Percentiles rank a stretch among this genome's conserved stretches.
phyloP scores from a whole-genome alignment of 2,329 filamentous ascomycete species.

The Metarhizium brunneum region DNA sequence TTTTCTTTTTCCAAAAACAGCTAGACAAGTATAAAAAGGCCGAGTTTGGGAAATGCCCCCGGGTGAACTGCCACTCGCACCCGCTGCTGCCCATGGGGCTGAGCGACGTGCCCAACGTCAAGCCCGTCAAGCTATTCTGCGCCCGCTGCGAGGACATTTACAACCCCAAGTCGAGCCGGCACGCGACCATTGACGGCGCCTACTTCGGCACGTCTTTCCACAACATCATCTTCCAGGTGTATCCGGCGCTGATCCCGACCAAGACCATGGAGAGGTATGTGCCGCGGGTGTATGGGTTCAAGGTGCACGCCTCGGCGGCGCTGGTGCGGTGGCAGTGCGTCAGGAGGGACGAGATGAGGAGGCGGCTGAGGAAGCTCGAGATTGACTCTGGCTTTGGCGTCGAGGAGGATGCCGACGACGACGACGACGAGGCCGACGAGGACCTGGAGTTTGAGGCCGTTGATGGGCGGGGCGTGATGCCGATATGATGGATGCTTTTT shows the following conservation, averaged over 20 bases:
- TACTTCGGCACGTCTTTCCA: constrained; percentile 98
- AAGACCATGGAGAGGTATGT: constrained; percentile 84
- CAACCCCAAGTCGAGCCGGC: constrained; percentile 95
- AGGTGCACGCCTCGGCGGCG: constrained; percentile 81
- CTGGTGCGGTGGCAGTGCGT: constrained; percentile 85
- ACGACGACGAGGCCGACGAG: constrained; percentile 50
- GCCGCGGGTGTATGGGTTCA: constrained; percentile 89
- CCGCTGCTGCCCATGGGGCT: constrained; percentile 92
- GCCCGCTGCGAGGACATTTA: constrained; percentile 96
- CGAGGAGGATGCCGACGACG: constrained; percentile 52
- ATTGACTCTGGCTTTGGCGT: constrained; percentile 77
- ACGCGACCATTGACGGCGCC: constrained; percentile 90
- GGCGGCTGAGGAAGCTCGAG: constrained; percentile 58
- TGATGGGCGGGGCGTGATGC: constrained; percentile 19
- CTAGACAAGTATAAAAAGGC: constrained; percentile 98
- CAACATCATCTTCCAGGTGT: constrained; percentile 98
- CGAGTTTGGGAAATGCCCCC: constrained; percentile 96
- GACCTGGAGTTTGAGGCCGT: constrained; percentile 31
- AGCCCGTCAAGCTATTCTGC: constrained; percentile 95
- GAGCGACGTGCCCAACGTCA: constrained; percentile 77
- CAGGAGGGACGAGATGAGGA: constrained; percentile 73
- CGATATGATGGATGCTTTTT: constrained; percentile 7
- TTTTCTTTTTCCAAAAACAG: constrained; percentile 32
- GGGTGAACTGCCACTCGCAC: constrained; percentile 89
- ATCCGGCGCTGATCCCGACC: constrained; percentile 76